Percentiles rank a stretch among this genome's conserved stretches.
Conservation (phyloP, 2,329 filamentous ascomycete species). For the Metarhizium humberi region DNA sequence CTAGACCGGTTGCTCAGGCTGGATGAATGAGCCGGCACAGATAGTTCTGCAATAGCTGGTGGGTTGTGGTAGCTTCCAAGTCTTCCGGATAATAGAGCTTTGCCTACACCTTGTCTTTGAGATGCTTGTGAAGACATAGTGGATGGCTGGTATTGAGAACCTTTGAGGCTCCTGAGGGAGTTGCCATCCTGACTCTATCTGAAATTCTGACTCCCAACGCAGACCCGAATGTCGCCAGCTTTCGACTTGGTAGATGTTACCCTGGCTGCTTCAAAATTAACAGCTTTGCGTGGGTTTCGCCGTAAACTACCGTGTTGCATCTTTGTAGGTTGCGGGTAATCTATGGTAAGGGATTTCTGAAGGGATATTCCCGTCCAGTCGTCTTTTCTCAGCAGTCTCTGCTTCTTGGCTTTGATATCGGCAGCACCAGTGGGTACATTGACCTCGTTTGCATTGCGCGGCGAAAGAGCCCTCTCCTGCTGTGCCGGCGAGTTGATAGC, state of each 20-base stretch:
- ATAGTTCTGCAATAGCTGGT: not conserved
- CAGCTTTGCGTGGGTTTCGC: not conserved
- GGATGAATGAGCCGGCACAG: not conserved
- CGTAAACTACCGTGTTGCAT: conserved; percentile 1
- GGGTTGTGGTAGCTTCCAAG: not conserved
- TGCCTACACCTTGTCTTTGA: not conserved
- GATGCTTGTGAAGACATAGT: not conserved
- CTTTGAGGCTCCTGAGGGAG: conserved; percentile 4
- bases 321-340: conserved; percentile 11
- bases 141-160: not conserved
- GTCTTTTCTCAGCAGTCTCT: conserved; percentile 14
- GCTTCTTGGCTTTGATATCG: conserved; percentile 15
- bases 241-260: not conserved
- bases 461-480: not conserved
- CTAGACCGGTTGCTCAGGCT: conserved; percentile 5
- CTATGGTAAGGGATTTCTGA: conserved; percentile 19
- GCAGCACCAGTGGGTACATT: not conserved
- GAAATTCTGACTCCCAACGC: conserved; percentile 18
- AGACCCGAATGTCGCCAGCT: conserved; percentile 13
- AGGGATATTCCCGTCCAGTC: conserved; percentile 23
- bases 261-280: not conserved
- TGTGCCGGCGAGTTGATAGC: not conserved
- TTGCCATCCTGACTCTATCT: conserved; percentile 17
- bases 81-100: not conserved
- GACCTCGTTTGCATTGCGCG: not conserved